Evolutionary conservation across 164 flowering plant species (phyloP).

Genomic region (Saururus chinensis): DNA sequence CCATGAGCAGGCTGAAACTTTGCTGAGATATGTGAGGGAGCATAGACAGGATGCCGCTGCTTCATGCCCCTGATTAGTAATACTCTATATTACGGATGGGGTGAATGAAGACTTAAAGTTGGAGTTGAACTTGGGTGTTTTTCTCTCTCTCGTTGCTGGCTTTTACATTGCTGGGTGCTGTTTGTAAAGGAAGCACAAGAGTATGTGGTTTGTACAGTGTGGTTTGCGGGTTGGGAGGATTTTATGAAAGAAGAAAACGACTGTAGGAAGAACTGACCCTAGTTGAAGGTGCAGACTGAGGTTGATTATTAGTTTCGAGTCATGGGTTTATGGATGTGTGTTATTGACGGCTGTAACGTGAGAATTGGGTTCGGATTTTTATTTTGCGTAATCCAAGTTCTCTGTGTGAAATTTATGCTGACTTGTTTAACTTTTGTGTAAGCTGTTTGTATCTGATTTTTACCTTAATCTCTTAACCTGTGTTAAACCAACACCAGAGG

Average conservation of each 20-base stretch:
- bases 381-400: constrained; percentile 1
- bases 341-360: neutral
- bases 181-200: constrained; percentile 11
- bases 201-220: constrained; percentile 18
- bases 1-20: constrained; percentile 73
- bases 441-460: neutral
- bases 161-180: constrained; percentile 1
- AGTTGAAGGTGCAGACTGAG: constrained; percentile 1
- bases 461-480: too few species aligned
- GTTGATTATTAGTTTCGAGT: neutral
- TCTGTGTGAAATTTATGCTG: neutral
- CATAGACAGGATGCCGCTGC: constrained; percentile 52
- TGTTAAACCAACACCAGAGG: too few species aligned
- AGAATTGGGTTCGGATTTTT: constrained; percentile 3
- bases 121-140: neutral
- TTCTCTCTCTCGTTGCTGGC: neutral
- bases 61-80: constrained; percentile 27
- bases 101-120: neutral
- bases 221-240: neutral
- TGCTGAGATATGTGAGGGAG: constrained; percentile 71
- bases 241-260: neutral
- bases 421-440: neutral
- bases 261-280: constrained; percentile 4
- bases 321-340: neutral
- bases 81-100: neutral